Conservation (phyloP, 805 yeast species). For the Kuraishia molischiana region DNA sequence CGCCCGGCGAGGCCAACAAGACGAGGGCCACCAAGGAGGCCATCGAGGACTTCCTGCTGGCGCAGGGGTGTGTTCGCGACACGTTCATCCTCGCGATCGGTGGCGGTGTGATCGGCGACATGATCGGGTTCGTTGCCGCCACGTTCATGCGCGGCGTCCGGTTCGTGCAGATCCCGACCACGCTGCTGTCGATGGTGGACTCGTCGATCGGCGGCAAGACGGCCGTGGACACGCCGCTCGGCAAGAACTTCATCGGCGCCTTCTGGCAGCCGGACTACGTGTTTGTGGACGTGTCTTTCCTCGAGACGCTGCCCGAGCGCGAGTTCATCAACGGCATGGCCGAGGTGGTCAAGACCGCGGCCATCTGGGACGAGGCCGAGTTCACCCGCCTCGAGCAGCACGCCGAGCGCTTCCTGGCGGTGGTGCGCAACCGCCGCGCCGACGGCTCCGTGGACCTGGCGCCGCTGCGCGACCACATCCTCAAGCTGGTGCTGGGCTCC, state of each 20-base stretch:
- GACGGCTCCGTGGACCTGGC: conserved; percentile 51
- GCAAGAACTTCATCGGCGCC: conserved; percentile 93
- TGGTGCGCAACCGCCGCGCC: conserved; percentile 38
- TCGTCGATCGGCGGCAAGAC: conserved; percentile 98
- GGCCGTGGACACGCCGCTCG: conserved; percentile 93
- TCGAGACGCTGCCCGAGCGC: conserved; percentile 82
- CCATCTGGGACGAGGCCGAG: conserved; percentile 91
- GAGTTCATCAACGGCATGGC: conserved; percentile 98
- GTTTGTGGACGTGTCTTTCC: conserved; percentile 78
- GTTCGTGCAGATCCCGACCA: conserved; percentile 89
- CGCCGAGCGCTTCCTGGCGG: conserved; percentile 57
- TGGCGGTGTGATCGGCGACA: conserved; percentile 98
- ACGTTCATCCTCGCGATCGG: conserved; percentile 92
- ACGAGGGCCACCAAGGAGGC: conserved; percentile 82
- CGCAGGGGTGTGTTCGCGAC: conserved; percentile 89
- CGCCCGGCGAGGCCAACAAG: conserved; percentile 93
- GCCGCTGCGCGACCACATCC: conserved; percentile 62
- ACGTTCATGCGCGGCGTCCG: conserved; percentile 98
- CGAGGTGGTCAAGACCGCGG: conserved; percentile 95
- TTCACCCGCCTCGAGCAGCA: conserved; percentile 76
- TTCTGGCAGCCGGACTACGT: conserved; percentile 94
- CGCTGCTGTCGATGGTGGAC: conserved; percentile 93
- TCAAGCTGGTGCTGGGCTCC: conserved; percentile 74
- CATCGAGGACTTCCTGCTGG: conserved; percentile 81
- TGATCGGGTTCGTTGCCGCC: conserved; percentile 99